phyloP scores from a whole-genome alignment of 306 rosid genomes.

The Trichosanthes truncata region DNA sequence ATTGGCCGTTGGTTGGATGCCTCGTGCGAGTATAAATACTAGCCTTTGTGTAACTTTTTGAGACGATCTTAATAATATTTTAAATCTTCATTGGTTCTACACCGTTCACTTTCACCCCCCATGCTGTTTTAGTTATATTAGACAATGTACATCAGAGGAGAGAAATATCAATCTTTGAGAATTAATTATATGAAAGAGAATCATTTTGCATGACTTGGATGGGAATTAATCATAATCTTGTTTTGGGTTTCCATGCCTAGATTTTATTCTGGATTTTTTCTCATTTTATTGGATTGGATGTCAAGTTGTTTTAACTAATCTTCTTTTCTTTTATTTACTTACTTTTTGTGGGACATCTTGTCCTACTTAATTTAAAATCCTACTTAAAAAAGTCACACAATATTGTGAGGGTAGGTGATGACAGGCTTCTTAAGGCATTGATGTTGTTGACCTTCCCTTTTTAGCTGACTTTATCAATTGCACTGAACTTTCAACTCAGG shows the following conservation, averaged over 20 bases:
- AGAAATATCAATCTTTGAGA: neutral
- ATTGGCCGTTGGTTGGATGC: neutral
- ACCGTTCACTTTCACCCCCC: neutral
- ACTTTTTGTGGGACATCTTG: neutral
- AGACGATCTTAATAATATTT: neutral
- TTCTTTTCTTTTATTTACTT: neutral
- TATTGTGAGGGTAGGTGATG: neutral
- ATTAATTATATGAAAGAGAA: neutral
- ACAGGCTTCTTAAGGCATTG: neutral
- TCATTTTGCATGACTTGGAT: neutral
- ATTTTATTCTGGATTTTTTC: neutral
- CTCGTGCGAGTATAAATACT: neutral
- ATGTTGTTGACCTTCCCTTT: neutral
- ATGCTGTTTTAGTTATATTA: neutral
- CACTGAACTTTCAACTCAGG: slow-evolving; percentile 10
- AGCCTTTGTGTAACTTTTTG: neutral
- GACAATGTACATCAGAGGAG: neutral
- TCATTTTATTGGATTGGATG: neutral
- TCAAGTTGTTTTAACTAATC: neutral
- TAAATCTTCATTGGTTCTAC: neutral
- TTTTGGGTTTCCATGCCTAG: neutral
- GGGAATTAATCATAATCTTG: neutral
- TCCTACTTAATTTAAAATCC: neutral
- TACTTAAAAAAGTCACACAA: neutral
- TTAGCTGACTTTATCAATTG: neutral